Base-by-base conservation (phyloP, 2,329 filamentous ascomycete species). In the Teratosphaeria zuluensis region DNA sequence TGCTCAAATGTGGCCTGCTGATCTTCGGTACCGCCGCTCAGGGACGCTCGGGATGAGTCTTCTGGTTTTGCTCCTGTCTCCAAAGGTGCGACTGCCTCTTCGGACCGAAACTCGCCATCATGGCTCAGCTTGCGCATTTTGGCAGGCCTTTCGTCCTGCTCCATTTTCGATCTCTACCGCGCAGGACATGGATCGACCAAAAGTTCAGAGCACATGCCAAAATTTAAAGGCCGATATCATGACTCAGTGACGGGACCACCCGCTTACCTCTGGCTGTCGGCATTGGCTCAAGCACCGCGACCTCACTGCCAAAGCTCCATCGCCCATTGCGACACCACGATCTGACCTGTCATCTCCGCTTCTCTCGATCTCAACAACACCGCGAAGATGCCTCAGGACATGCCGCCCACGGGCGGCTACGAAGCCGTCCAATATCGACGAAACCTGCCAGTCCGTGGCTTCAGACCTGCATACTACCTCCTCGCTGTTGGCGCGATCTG, bases 401-500 rank as follows among this genome's bases (percentile, higher is more conserved):
- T 99, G 85, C 94, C 94, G 80, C 94, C 94, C 69, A 76, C 78
- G 72, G 94, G 92, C 80, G 94, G 94, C 82, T 99, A 99, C 78
- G 88, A 86, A 76, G 87, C 92, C 76, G 88, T 99, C 66, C 94
- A 99, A 79, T 99, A 96, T 82, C 95, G 95, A 85, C 88, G 94
- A 77, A 97, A 97, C 79, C 81, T 99, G 63, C 94, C 94, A 64
- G 86, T 89, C 64, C 88, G 88, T 71, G 92, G 92, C 68, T 95
- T 97, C 83, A 86, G 88, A 61, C 92, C 94, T 19, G 81, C 85
- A 54, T 83, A 85, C 62, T 85, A 96, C 73, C 81, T 97, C 65
- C 72, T 89, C 67, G 89, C 85, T 63, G 85, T 90, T 75, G 88
- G 84, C 66, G 81, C 81, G 57, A 78, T 96, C 67, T 92, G 95